Evolutionary conservation across 441 rosid genomes (phyloP).

Genomic region (Adansonia gregorii): DNA sequence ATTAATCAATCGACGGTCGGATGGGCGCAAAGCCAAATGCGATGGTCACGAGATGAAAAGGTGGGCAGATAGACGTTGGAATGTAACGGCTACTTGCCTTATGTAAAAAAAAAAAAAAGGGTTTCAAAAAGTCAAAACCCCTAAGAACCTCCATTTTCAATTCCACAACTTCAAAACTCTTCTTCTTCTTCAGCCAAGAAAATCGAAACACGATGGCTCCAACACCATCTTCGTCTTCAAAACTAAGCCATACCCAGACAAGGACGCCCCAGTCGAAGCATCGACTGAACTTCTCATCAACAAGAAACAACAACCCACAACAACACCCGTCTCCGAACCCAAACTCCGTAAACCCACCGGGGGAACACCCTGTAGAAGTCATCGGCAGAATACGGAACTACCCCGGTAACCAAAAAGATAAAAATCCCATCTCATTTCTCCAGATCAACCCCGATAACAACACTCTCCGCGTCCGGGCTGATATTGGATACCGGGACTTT

Average conservation of each 20-base stretch:
- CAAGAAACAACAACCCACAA: conserved; percentile 35
- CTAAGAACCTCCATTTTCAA: too few relatives aligned
- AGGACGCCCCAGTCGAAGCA: conserved; percentile 81
- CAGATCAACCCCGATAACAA: conserved; percentile 60
- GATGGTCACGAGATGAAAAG: too few relatives aligned
- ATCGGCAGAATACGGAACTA: conserved; percentile 77
- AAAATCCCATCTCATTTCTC: conserved; percentile 47
- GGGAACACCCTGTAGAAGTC: conserved; percentile 93
- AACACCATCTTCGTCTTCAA: conserved; percentile 68
- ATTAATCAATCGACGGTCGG: too few relatives aligned
- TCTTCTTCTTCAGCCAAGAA: not conserved
- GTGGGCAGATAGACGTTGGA: too few relatives aligned
- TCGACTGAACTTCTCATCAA: conserved; percentile 57
- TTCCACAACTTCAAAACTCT: too few relatives aligned
- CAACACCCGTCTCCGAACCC: conserved; percentile 54
- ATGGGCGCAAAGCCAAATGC: too few relatives aligned
- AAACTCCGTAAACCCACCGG: conserved; percentile 38
- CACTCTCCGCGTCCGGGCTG: conserved; percentile 72
- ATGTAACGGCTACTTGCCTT: too few relatives aligned
- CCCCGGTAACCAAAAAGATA: conserved; percentile 64
- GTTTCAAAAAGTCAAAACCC: too few relatives aligned
- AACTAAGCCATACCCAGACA: conserved; percentile 45
- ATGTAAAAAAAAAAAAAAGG: too few relatives aligned
- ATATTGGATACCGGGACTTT: conserved; percentile 86
- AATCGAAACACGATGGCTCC: conserved; percentile 44